Percentiles rank a stretch among this genome's conserved stretches.
These are phyloP conservation scores for Dalechampia spathulata DNA, from an alignment of 441 rosid genomes.

Conservation along the genomic window DNA sequence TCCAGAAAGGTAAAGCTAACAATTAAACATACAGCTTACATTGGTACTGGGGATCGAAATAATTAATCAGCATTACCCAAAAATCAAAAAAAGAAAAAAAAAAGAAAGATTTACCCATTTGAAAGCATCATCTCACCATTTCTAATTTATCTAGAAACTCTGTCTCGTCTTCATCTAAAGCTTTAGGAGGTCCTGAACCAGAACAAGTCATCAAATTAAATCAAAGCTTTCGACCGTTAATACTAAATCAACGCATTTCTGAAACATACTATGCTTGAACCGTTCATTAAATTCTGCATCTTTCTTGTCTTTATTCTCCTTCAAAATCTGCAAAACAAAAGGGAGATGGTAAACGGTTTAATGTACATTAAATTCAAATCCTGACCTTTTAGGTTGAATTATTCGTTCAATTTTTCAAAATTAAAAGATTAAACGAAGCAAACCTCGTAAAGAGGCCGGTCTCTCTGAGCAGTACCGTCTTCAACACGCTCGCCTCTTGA, in stretches of 20 bases:
- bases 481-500: slow-evolving; percentile 86
- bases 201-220: too few species aligned
- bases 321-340: slow-evolving; percentile 47
- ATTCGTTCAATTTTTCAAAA: too few species aligned
- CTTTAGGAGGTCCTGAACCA: slow-evolving; percentile 77
- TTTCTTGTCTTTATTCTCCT: slow-evolving; percentile 89
- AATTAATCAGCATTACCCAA: too few species aligned
- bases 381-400: too few species aligned
- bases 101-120: not conserved
- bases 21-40: too few species aligned
- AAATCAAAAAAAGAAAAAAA: not conserved
- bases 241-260: too few species aligned
- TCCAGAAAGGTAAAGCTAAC: too few species aligned
- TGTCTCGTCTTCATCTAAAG: slow-evolving; percentile 92
- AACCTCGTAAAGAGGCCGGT: slow-evolving; percentile 84
- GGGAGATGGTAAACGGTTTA: too few species aligned
- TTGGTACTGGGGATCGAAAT: too few species aligned
- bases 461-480: slow-evolving; percentile 95
- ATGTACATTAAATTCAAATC: too few species aligned
- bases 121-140: slow-evolving; percentile 34
- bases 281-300: slow-evolving; percentile 97
- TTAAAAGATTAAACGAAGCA: not conserved
- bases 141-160: slow-evolving; percentile 86
- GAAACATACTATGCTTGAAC: slow-evolving; percentile 78
- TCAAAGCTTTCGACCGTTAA: not conserved